These are phyloP conservation scores for Penicillium fimorum DNA, from an alignment of 495 filamentous ascomycete genomes.

Conservation along the genomic window DNA sequence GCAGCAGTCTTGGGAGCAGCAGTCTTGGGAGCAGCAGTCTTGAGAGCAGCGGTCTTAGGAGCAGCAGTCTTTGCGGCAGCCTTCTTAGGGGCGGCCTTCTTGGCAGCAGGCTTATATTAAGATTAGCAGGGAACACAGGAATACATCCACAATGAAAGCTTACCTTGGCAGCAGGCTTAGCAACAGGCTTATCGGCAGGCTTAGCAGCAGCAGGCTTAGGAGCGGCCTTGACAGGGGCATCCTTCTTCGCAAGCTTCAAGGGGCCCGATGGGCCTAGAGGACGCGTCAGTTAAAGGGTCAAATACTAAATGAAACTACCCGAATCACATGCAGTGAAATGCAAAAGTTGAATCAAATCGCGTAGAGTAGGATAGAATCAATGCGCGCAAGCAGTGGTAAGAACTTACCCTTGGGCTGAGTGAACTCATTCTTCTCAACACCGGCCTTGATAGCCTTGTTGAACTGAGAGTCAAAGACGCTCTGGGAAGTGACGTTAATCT, in stretches of 20 bases:
- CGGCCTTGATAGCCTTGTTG: constrained; percentile 86
- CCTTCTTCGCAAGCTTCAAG: constrained; percentile 96
- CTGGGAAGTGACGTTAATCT: constrained; percentile 64
- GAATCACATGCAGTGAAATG: constrained; percentile 11
- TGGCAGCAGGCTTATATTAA: constrained; percentile 48
- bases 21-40: constrained; percentile 39
- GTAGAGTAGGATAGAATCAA: constrained; percentile 2
- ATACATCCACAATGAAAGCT: constrained; percentile 19
- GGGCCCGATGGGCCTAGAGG: constrained; percentile 78
- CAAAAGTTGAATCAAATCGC: not conserved
- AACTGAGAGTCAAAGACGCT: constrained; percentile 84
- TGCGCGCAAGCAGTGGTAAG: constrained; percentile 6
- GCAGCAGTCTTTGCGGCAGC: constrained; percentile 30
- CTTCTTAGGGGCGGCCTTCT: constrained; percentile 48
- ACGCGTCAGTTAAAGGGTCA: constrained; percentile 39
- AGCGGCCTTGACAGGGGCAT: constrained; percentile 32
- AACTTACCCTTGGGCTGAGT: constrained; percentile 91
- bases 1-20: constrained; percentile 47
- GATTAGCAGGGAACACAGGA: not conserved
- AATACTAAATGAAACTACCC: constrained; percentile 5
- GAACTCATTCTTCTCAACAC: constrained; percentile 88
- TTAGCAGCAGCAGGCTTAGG: constrained; percentile 52
- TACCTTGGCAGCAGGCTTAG: constrained; percentile 48
- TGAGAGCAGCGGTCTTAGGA: constrained; percentile 28
- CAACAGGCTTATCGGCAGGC: constrained; percentile 32